Evolutionary conservation across 2,329 filamentous ascomycete genomes (phyloP).

Genomic region (Fusarium sp.): DNA sequence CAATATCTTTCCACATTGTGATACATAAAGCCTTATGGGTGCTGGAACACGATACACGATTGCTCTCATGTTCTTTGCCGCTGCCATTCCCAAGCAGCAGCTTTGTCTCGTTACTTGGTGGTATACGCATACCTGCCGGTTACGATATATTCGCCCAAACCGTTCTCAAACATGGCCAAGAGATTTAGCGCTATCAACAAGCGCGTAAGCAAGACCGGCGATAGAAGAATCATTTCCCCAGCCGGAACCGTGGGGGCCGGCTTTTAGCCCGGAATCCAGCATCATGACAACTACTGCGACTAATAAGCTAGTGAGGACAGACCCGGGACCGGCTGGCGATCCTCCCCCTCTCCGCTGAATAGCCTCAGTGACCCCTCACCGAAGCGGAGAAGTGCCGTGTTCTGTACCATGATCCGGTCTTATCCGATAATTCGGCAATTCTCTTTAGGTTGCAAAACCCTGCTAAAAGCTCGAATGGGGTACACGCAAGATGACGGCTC

Average conservation of each 20-base stretch:
- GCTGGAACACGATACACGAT: not conserved
- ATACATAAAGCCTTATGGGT: not conserved
- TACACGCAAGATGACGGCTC: fast-evolving
- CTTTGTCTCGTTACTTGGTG: not conserved
- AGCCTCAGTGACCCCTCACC: not conserved
- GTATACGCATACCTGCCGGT: too few relatives aligned
- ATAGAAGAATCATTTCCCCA: not conserved
- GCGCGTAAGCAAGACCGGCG: not conserved
- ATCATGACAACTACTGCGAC: too few relatives aligned
- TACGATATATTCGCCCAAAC: not conserved
- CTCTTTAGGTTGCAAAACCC: not conserved
- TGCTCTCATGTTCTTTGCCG: too few relatives aligned
- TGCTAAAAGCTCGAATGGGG: fast-evolving
- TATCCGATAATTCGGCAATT: not conserved
- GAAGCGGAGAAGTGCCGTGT: not conserved
- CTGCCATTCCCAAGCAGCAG: not conserved
- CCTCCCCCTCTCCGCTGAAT: not conserved
- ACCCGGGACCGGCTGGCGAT: not conserved
- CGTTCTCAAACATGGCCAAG: not conserved
- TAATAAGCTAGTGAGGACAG: not conserved
- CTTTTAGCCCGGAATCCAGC: not conserved
- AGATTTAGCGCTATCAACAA: not conserved
- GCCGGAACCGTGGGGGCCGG: not conserved
- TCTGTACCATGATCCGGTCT: not conserved
- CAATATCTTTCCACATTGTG: too few relatives aligned